Evolutionary conservation across 1,284 basidiomycete genomes (phyloP), one percentile per base, ranked within the genome.

Genomic region (Calocybe gambosa): DNA sequence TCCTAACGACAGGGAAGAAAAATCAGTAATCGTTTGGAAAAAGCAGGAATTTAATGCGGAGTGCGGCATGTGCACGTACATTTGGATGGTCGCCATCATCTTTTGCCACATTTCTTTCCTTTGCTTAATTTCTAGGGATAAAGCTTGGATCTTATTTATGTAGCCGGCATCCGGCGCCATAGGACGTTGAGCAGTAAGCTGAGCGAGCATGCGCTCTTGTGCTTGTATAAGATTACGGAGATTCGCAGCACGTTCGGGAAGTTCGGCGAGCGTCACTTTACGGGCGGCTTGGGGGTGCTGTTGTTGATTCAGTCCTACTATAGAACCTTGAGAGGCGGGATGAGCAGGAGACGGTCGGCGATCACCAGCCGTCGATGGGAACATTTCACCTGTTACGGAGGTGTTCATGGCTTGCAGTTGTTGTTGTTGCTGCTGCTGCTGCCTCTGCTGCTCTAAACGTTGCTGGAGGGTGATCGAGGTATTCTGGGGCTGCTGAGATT

Each of bases 331-430:
- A 4, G 58, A 54, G 33, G 59, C 57, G 1, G 59, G 51, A 61
- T 74, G 74, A 10, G 65, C 63, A 0, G 78, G 78, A 9, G 78
- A 80, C 3, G 70, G 66, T 19, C 71, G 74, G 40, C 73, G 71
- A 39, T 71, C 65, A 39, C 66, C 64, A 58, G 73, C 65, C 20
- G 62, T 63, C 15, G 68, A 58, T 12, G 73, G 60, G 54, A 79
- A 77, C 53, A 72, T 67, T 51, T 72, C 74, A 21, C 58, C 54
- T 25, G 64, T 48, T 15, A 61, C 53, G 15, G 62, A 36, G 54
- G 69, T 67, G 50, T 63, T 68, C 47, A 68, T 55, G 15, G 58
- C 49, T 46, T 65, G 63, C 23, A 65, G 61, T 41, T 61, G 58
- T 56, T 52, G 56, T 36, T 58, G 29, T 13, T 31, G 58, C 26